These are phyloP conservation scores for Cicer arietinum DNA, from an alignment of 306 rosid species.

Conservation along the genomic window DNA sequence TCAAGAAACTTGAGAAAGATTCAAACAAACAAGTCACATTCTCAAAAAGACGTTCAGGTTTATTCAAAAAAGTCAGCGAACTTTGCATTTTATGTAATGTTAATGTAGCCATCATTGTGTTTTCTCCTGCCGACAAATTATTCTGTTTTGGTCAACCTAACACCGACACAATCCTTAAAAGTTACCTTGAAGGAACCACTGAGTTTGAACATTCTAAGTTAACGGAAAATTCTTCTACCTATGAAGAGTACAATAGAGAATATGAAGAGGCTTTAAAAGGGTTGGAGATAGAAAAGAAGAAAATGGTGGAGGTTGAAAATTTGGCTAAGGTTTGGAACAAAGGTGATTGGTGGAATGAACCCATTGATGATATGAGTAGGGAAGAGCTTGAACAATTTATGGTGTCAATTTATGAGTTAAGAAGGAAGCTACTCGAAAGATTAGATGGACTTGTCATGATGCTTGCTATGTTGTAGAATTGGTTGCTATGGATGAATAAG, in stretches of 20 bases:
- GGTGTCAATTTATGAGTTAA: constrained; percentile 48
- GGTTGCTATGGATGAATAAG: neutral
- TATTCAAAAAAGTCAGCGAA: constrained; percentile 67
- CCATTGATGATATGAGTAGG: constrained; percentile 44
- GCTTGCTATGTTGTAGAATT: neutral
- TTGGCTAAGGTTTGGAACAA: constrained; percentile 15
- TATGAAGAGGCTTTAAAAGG: constrained; percentile 42
- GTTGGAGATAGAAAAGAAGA: constrained; percentile 50
- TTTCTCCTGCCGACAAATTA: constrained; percentile 54
- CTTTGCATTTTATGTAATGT: constrained; percentile 59
- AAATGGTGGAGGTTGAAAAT: constrained; percentile 10
- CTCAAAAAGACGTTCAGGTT: constrained; percentile 56
- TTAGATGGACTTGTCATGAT: constrained; percentile 22
- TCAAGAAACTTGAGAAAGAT: constrained; percentile 50
- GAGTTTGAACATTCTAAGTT: neutral
- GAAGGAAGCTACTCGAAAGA: constrained; percentile 40
- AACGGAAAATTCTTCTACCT: neutral
- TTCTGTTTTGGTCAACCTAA: constrained; percentile 56
- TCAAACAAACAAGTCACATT: constrained; percentile 62
- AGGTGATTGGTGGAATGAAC: constrained; percentile 53
- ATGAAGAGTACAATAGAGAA: constrained; percentile 37
- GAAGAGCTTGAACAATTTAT: constrained; percentile 46
- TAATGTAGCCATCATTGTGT: constrained; percentile 48
- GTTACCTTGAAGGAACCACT: constrained; percentile 27
- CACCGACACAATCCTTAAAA: constrained; percentile 39